Evolutionary conservation across 306 rosid species (phyloP).

Genomic region (Sicyos baderoa): DNA sequence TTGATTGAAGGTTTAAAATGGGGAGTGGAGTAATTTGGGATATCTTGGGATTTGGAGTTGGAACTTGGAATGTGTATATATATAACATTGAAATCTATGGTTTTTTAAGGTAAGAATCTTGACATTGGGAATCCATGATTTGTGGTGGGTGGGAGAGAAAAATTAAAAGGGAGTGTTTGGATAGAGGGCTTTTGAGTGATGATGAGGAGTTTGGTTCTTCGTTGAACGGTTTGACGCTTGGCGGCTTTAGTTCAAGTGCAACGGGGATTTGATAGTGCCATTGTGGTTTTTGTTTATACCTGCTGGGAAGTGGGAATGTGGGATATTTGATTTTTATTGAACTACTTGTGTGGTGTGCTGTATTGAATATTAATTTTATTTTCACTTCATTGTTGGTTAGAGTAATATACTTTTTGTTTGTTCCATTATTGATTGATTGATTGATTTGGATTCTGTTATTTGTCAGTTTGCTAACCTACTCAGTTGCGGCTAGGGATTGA

Average conservation of each 20-base stretch:
- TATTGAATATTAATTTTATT: not conserved
- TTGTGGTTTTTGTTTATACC: not conserved
- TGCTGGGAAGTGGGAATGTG: no score
- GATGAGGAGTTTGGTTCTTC: no score
- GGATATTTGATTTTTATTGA: not conserved
- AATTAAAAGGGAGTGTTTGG: no score
- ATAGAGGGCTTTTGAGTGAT: no score
- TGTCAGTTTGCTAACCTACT: conserved; percentile 4
- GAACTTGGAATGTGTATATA: no score
- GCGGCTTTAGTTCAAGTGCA: not conserved
- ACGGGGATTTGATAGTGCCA: not conserved
- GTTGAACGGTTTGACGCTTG: not conserved
- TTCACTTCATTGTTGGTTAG: not conserved
- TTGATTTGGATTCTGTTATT: not conserved
- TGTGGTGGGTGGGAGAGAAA: no score
- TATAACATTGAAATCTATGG: no score
- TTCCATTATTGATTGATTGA: not conserved
- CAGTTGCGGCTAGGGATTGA: conserved; percentile 8
- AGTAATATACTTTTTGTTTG: not conserved
- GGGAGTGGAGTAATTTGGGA: no score
- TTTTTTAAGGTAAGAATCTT: no score
- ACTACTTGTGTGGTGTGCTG: not conserved
- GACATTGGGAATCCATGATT: no score
- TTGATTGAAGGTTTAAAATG: not conserved
- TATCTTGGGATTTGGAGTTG: no score